Base-by-base conservation (phyloP, 768 basidiomycete genomes). In the Cystobasidium onofrii region DNA sequence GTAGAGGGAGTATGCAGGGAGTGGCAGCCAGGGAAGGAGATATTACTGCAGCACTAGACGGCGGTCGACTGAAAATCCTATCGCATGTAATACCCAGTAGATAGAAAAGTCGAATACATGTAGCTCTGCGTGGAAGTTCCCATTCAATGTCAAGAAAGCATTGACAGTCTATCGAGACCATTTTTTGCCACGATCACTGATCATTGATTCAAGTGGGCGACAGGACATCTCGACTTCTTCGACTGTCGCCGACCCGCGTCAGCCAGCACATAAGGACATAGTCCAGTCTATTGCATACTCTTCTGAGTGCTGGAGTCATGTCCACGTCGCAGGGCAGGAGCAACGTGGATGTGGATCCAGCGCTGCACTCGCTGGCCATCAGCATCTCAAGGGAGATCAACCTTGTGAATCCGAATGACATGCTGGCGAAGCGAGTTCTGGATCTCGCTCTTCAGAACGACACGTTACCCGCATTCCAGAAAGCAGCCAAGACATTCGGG, bases 321-420 rank as follows among this genome's bases (percentile, higher is more conserved):
- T 61, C 60, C 17, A 18, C n/a, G 3, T n/a, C 60, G 27, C 10
- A 61, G 4, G n/a, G 60, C 18, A 61, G 25, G 31, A 64, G 44
- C 27, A 46, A 36, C 20, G 36, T 31, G 4, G 44, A 12, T 6
- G 65, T 20, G n/a, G 65, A 67, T 50, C 41, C 39, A 33, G 65
- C 65, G 43, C 85, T 83, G 54, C 89, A 91, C 80, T 84, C 87
- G 64, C 80, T 90, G 34, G 89, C 89, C 27, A 88, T 90, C 74
- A 87, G 89, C 82, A 85, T 95, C 10, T 92, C 91, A 0, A 83
- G 92, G 39, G 86, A 87, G 1, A 84, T 93, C 78, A 93, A 92
- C 80, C 84, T 84, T 17, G 80, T 92, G 74, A 90, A 90, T 78
- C 90, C 90, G 0, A 95, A 94, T 80, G 89, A 91, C 76, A 81